Percentiles rank a stretch among this genome's conserved stretches.
phyloP scores from a whole-genome alignment of 148 eudicot genomes.

The Suaeda aralocaspica region DNA sequence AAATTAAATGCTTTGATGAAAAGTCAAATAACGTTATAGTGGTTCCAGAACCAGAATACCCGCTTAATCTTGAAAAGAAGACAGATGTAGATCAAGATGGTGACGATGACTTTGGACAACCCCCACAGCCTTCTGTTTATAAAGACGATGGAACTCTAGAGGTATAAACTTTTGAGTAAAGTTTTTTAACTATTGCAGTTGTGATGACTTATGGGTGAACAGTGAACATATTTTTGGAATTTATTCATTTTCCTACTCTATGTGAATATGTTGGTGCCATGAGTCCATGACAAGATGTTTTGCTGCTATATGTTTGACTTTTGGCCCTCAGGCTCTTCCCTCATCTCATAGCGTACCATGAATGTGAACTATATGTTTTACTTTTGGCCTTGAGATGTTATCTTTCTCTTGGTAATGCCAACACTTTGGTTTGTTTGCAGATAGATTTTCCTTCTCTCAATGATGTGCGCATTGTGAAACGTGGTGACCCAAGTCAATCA shows the following conservation, averaged over 20 bases:
- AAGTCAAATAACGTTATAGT: constrained; percentile 44
- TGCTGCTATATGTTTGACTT: background rate
- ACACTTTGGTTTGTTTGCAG: constrained; percentile 35
- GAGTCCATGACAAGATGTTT: background rate
- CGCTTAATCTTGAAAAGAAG: constrained; percentile 44
- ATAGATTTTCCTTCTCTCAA: constrained; percentile 63
- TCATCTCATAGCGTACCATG: background rate
- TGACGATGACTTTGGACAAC: constrained; percentile 43
- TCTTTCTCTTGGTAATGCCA: background rate
- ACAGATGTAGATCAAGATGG: constrained; percentile 30
- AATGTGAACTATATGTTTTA: background rate
- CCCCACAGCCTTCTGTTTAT: constrained; percentile 49
- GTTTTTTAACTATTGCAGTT: too few species aligned
- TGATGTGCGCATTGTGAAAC: constrained; percentile 65
- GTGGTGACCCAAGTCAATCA: constrained; percentile 30
- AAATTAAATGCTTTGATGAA: constrained; percentile 41
- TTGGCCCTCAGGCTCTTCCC: background rate
- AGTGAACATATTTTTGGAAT: too few species aligned
- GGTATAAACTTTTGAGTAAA: constrained; percentile 48
- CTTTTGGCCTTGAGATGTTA: background rate
- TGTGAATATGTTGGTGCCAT: background rate
- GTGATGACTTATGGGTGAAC: too few species aligned
- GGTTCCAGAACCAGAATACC: constrained; percentile 67
- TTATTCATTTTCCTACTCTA: background rate
- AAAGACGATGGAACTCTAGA: constrained; percentile 90